Percentiles rank a stretch among this genome's conserved stretches.
phyloP scores from a whole-genome alignment of 1,139 yeast genomes.

The Debaryomyces nepalensis region DNA sequence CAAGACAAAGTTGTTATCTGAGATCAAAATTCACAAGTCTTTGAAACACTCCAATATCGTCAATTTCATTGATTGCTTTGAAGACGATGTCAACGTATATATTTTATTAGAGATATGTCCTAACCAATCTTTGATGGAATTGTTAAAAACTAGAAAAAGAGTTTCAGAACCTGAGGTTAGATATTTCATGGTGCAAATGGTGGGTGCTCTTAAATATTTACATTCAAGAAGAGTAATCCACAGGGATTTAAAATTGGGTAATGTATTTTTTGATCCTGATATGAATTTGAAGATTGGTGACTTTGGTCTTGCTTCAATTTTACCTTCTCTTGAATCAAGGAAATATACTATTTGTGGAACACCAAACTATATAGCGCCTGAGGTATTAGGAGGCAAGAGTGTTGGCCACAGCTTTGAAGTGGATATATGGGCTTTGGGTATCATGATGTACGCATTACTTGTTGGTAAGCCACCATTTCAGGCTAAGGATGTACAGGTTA shows the following conservation, averaged over 20 bases:
- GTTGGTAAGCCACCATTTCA: constrained; percentile 97
- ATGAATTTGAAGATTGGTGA: constrained; percentile 96
- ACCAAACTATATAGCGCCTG: constrained; percentile 98
- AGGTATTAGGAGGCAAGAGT: constrained; percentile 84
- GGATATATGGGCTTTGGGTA: constrained; percentile 97
- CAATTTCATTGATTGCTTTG: constrained; percentile 91
- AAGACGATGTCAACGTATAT: constrained; percentile 91
- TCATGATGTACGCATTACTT: constrained; percentile 89
- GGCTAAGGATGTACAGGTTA: constrained; percentile 90
- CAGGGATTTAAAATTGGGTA: constrained; percentile 92
- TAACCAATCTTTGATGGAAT: constrained; percentile 90
- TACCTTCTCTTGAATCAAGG: constrained; percentile 68
- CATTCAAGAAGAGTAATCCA: constrained; percentile 94
- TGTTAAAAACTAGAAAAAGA: constrained; percentile 79
- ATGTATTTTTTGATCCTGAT: constrained; percentile 87
- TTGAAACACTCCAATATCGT: constrained; percentile 90
- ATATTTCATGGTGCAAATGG: constrained; percentile 85
- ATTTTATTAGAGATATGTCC: constrained; percentile 93
- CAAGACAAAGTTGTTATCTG: constrained; percentile 84
- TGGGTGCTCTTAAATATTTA: constrained; percentile 92
- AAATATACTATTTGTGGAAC: constrained; percentile 97
- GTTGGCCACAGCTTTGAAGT: constrained; percentile 94
- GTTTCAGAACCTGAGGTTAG: constrained; percentile 93
- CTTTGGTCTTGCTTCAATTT: constrained; percentile 91
- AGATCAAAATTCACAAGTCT: constrained; percentile 92